Percentiles rank a stretch among this genome's conserved stretches.
Evolutionary conservation across 2,329 filamentous ascomycete species (phyloP).

Genomic region (Pezicula neosporulosa): DNA sequence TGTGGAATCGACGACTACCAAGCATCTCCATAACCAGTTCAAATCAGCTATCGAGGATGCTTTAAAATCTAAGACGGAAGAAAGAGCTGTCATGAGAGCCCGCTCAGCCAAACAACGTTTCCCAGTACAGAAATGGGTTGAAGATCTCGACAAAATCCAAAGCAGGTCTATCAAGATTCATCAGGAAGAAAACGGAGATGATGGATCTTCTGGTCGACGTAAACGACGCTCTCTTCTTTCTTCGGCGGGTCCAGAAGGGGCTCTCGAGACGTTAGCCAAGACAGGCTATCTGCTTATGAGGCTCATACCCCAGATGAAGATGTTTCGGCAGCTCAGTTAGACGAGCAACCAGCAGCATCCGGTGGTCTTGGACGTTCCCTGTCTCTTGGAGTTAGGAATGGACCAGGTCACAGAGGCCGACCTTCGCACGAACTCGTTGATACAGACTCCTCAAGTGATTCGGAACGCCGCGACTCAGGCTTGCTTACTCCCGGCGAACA

Average conservation of each 20-base stretch:
- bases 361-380: neutral
- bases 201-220: neutral
- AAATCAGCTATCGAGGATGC: slow-evolving; percentile 59
- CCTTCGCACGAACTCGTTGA: neutral
- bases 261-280: neutral
- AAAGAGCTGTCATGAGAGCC: slow-evolving; percentile 58
- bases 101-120: slow-evolving; percentile 62
- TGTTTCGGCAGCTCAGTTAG: neutral
- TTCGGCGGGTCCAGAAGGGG: neutral
- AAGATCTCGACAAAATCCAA: slow-evolving; percentile 61
- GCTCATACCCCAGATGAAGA: neutral
- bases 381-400: slow-evolving; percentile 1
- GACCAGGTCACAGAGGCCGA: neutral
- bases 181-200: slow-evolving; percentile 28
- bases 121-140: slow-evolving; percentile 64
- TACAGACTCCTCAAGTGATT: neutral
- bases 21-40: slow-evolving; percentile 61
- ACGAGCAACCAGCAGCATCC: neutral
- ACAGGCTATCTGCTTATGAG: neutral
- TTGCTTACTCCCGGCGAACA: neutral
- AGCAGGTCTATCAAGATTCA: slow-evolving; percentile 53
- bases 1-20: slow-evolving; percentile 59
- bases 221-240: neutral
- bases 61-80: slow-evolving; percentile 49
- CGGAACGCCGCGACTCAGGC: neutral